These are phyloP conservation scores for Taiozyma sp. DNA, from an alignment of 1,139 yeast genomes.

Conservation along the genomic window DNA sequence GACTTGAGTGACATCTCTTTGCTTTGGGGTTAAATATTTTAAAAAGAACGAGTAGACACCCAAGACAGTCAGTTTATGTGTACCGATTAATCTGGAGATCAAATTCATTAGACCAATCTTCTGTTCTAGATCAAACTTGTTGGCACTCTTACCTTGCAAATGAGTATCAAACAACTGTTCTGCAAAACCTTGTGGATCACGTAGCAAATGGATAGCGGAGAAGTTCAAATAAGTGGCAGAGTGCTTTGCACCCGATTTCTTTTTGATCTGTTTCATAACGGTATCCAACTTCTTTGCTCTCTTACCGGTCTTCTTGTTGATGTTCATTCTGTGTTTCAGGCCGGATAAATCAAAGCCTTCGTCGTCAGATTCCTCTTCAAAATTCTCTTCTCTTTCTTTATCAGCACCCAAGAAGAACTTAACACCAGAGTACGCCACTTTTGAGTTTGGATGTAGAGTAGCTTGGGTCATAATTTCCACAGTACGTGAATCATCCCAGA, in stretches of 20 bases:
- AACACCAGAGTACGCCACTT: conserved; percentile 88
- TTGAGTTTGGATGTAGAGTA: conserved; percentile 79
- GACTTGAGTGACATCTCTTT: conserved; percentile 88
- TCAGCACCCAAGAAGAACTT: conserved; percentile 92
- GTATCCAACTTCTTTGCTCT: conserved; percentile 73
- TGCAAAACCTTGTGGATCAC: conserved; percentile 98
- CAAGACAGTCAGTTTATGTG: conserved; percentile 85
- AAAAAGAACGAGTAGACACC: conserved; percentile 86
- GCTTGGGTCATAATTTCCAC: conserved; percentile 98
- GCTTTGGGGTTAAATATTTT: conserved; percentile 91
- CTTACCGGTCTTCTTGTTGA: conserved; percentile 79
- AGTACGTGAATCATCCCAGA: conserved; percentile 96
- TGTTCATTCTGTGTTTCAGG: conserved; percentile 73
- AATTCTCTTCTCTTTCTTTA: conserved; percentile 86
- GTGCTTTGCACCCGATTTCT: conserved; percentile 41
- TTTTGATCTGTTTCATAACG: conserved; percentile 67
- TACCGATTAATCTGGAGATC: conserved; percentile 84
- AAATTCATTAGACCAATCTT: conserved; percentile 84
- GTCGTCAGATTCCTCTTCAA: conserved; percentile 69
- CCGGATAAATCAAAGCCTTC: conserved; percentile 66
- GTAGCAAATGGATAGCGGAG: conserved; percentile 85
- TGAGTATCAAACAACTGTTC: conserved; percentile 74
- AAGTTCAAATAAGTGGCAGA: conserved; percentile 82
- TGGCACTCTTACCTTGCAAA: conserved; percentile 60
- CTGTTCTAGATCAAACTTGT: conserved; percentile 78